These are phyloP conservation scores for Moricandia moricandioides DNA, from an alignment of 345 rosid species.

Conservation along the genomic window DNA sequence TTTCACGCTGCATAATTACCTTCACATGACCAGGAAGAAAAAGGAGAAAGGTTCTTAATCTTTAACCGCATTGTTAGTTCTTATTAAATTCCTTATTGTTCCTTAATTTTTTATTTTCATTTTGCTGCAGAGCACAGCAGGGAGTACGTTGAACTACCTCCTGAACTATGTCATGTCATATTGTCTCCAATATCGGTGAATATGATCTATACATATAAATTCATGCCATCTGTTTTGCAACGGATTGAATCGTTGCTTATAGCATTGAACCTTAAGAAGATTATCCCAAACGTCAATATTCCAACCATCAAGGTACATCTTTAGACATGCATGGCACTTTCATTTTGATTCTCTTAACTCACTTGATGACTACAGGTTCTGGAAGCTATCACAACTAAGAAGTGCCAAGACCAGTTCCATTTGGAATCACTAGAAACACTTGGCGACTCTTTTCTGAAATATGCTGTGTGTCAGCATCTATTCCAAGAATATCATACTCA, in stretches of 20 bases:
- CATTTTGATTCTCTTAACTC: not conserved
- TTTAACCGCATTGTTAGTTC: not conserved
- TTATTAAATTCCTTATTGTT: not conserved
- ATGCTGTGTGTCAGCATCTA: conserved; percentile 71
- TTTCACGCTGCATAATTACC: conserved; percentile 55
- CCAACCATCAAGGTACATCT: conserved; percentile 69
- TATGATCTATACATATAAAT: conserved; percentile 66
- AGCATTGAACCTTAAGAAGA: conserved; percentile 64
- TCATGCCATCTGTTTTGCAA: conserved; percentile 76
- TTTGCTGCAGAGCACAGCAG: conserved; percentile 48
- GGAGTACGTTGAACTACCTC: conserved; percentile 69
- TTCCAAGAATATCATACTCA: conserved; percentile 48
- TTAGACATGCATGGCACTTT: not conserved
- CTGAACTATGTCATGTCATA: conserved; percentile 69
- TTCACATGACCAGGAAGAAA: conserved; percentile 39
- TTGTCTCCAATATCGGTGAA: conserved; percentile 64
- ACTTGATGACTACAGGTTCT: conserved; percentile 47
- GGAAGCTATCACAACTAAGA: conserved; percentile 86
- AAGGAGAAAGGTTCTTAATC: conserved; percentile 59
- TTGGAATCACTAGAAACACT: conserved; percentile 90
- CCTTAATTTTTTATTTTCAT: not conserved
- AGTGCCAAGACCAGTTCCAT: conserved; percentile 74
- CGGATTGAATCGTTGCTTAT: conserved; percentile 73
- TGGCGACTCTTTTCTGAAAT: conserved; percentile 92
- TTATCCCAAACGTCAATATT: conserved; percentile 44